Evolutionary conservation across 108 stramenopile species (phyloP).

Genomic region (Cyclotella cryptica): DNA sequence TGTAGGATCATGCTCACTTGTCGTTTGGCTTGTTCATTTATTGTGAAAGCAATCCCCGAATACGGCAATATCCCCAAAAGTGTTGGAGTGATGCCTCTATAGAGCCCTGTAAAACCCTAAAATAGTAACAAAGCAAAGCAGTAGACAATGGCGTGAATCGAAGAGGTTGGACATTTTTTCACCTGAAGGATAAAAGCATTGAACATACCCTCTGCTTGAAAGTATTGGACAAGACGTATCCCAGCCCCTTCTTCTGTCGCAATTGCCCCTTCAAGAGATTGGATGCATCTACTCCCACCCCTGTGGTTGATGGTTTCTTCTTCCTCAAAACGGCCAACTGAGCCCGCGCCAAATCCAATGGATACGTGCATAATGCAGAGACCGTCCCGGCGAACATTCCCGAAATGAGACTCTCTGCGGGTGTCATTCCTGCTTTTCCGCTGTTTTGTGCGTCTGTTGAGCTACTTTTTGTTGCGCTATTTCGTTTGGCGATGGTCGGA

Average conservation of each 20-base stretch:
- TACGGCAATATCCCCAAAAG: constrained; percentile 96
- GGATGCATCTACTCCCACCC: neutral
- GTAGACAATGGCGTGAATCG: too few relatives aligned
- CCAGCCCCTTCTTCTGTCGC: constrained; percentile 16
- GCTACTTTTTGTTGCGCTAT: constrained; percentile 1
- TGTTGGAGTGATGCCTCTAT: constrained; percentile 92
- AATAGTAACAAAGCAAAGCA: neutral
- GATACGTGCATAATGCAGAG: constrained; percentile 92
- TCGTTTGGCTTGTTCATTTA: constrained; percentile 93
- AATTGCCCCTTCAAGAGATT: neutral
- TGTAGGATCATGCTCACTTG: constrained; percentile 51
- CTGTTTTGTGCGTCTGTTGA: neutral
- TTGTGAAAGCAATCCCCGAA: constrained; percentile 92
- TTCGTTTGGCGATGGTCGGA: neutral
- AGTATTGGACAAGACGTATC: constrained; percentile 30
- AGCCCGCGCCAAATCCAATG: constrained; percentile 95
- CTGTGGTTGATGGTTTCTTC: constrained; percentile 36
- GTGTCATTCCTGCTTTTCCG: constrained; percentile 69
- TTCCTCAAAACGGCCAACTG: constrained; percentile 90
- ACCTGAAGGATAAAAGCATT: too few relatives aligned
- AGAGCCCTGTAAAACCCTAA: constrained; percentile 67
- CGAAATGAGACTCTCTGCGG: constrained; percentile 80
- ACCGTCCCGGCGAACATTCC: constrained; percentile 92
- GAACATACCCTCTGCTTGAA: constrained; percentile 20
- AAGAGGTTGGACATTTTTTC: too few relatives aligned